Conservation (phyloP, 2,329 filamentous ascomycete genomes). For the Fusarium burgessii region DNA sequence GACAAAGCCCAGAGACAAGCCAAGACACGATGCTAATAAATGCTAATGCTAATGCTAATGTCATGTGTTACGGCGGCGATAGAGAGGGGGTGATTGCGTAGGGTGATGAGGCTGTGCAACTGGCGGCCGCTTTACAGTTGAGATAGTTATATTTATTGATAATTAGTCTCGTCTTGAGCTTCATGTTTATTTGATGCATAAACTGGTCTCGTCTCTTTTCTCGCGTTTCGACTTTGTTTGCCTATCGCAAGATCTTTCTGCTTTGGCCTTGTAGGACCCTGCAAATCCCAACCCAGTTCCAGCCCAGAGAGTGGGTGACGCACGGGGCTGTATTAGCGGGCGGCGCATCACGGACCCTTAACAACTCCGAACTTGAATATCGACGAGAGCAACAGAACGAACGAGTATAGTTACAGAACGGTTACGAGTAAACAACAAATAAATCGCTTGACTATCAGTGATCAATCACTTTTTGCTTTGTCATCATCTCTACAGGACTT, state of each 20-base stretch:
- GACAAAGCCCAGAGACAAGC: constrained; percentile 20
- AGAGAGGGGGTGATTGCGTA: constrained; percentile 47
- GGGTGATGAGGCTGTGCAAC: constrained; percentile 47
- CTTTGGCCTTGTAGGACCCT: constrained; percentile 23
- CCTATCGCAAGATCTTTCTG: background rate
- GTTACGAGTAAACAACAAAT: background rate
- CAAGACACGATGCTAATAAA: constrained; percentile 13
- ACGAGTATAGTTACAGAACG: background rate
- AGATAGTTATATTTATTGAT: background rate
- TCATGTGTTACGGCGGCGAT: constrained; percentile 29
- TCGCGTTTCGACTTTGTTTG: background rate
- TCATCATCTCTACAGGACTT: background rate
- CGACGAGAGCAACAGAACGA: background rate
- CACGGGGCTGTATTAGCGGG: constrained; percentile 37
- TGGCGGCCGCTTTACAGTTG: constrained; percentile 18
- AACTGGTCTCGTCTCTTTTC: background rate
- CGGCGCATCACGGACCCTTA: constrained; percentile 36
- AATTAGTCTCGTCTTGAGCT: background rate
- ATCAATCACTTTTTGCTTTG: background rate
- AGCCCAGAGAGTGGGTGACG: constrained; percentile 37
- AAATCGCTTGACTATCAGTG: background rate
- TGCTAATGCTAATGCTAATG: constrained; percentile 1
- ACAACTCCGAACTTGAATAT: constrained; percentile 24
- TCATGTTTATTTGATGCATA: background rate
- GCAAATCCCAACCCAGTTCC: constrained; percentile 26